Evolutionary conservation across 2,329 filamentous ascomycete species (phyloP), one percentile per base, ranked within the genome.

Genomic region (Xylariaceae sp.): DNA sequence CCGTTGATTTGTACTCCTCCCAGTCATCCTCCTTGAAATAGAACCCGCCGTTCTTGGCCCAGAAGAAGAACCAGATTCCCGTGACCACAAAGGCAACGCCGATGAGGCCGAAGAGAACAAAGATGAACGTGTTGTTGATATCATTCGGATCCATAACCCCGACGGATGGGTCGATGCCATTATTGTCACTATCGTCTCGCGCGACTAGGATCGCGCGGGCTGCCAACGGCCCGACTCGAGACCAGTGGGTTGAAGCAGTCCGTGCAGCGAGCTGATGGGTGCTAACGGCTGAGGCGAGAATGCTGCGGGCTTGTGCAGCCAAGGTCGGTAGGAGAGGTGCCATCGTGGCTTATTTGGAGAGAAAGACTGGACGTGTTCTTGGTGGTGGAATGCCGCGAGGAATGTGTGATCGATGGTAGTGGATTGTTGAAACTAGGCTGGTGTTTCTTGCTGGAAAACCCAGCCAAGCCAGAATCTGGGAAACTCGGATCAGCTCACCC

Each of bases 1-100:
- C 94, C 0, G 93, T 97, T 1, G 89, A 88, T 72, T 97, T 97
- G 83, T 99, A 99, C 68, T 99, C 94, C 5, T 97, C 93, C 93
- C 94, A 99, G 73, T 99, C 94, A 29, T 84, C 80, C 59, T 95
- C 77, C 40, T 82, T 82, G 80, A 92, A 97, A 59, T 89, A 78
- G 77, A 97, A 97, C 11, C 94, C 94, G 57, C 94, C 94, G 65
- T 97, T 96, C 75, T 89, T 93, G 52, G 93, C 93, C 89, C 91
- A 95, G 81, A 96, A 96, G 82, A 99, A 97, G 81, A 99, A 97
- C 92, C 94, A 99, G 68, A 97, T 91, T 20, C 81, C 83, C 0
- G 79, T 82, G 3, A 89, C 54, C 20, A 94, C 88, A 68, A 97
- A 88, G 26, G 76, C 84, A 0, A 86, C 85, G 27, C 90, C 91